A percentile compares a stretch with the other conserved stretches of the same genome.
Conservation (phyloP, 1,139 yeast genomes). For the Dujonia santamariae region DNA sequence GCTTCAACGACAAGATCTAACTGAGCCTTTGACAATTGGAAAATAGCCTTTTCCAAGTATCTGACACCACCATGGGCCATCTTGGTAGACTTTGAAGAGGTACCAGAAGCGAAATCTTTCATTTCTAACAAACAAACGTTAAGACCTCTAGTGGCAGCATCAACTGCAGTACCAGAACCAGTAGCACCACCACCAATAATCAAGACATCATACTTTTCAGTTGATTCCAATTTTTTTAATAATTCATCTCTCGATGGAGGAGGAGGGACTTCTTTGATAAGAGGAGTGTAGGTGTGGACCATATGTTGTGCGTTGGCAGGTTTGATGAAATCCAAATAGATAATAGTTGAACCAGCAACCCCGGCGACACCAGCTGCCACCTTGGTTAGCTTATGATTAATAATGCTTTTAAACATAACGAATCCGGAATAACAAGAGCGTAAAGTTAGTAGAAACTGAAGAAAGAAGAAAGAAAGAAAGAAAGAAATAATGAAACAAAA, state of each 20-base stretch:
- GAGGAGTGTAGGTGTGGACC: constrained; percentile 33
- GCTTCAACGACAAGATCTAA: constrained; percentile 93
- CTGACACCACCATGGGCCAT: constrained; percentile 98
- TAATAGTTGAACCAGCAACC: constrained; percentile 34
- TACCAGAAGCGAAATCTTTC: constrained; percentile 87
- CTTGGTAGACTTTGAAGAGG: constrained; percentile 93
- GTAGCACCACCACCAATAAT: constrained; percentile 96
- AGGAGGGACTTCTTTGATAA: constrained; percentile 29
- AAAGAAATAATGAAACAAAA: not conserved
- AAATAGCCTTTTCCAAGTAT: constrained; percentile 91
- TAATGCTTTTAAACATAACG: constrained; percentile 11
- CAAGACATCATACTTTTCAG: constrained; percentile 70
- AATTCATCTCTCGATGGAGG: constrained; percentile 38
- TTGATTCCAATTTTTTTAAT: constrained; percentile 28
- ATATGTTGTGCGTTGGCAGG: constrained; percentile 32
- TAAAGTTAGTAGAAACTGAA: not conserved
- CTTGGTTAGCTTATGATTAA: constrained; percentile 20
- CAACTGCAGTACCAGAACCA: constrained; percentile 91
- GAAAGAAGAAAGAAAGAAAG: not conserved
- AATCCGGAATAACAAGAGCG: not conserved
- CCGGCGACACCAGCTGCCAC: constrained; percentile 33
- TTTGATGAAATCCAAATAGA: constrained; percentile 42
- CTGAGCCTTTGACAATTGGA: constrained; percentile 87
- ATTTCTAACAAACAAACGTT: constrained; percentile 86
- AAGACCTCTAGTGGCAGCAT: constrained; percentile 87